Evolutionary conservation across 768 basidiomycete species (phyloP).

Genomic region (Rhizopogon roseolus): DNA sequence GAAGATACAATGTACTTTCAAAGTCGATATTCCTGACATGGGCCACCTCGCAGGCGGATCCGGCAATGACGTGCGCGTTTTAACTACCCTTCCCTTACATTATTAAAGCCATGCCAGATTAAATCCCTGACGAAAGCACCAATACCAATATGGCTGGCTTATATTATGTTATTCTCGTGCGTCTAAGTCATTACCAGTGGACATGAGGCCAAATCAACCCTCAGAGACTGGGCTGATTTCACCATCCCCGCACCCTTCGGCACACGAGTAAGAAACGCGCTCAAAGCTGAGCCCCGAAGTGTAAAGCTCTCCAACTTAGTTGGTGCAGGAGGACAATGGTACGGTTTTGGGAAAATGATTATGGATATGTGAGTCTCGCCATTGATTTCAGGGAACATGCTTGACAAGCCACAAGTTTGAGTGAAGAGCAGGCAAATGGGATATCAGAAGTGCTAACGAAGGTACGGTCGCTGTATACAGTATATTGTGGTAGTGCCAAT

Average conservation of each 20-base stretch:
- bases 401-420: constrained; percentile 46
- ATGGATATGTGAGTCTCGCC: constrained; percentile 63
- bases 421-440: constrained; percentile 67
- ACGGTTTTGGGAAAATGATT: constrained; percentile 84
- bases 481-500: constrained; percentile 4
- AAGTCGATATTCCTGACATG: constrained; percentile 76
- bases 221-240: constrained; percentile 86
- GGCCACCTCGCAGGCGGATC: constrained; percentile 87
- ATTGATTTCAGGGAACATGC: neutral
- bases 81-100: neutral
- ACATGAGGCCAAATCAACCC: constrained; percentile 1
- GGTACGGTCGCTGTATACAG: constrained; percentile 29
- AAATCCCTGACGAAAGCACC: constrained; percentile 70
- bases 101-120: constrained; percentile 47
- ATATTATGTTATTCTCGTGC: constrained; percentile 79
- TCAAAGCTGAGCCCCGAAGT: constrained; percentile 84
- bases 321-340: constrained; percentile 88
- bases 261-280: constrained; percentile 73
- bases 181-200: constrained; percentile 8
- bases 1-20: constrained; percentile 95
- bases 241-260: constrained; percentile 77
- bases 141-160: constrained; percentile 89
- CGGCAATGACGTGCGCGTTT: constrained; percentile 67
- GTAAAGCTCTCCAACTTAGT: constrained; percentile 81
- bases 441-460: constrained; percentile 69